phyloP scores from a whole-genome alignment of 805 yeast genomes.

The Yarrowia porcina region DNA sequence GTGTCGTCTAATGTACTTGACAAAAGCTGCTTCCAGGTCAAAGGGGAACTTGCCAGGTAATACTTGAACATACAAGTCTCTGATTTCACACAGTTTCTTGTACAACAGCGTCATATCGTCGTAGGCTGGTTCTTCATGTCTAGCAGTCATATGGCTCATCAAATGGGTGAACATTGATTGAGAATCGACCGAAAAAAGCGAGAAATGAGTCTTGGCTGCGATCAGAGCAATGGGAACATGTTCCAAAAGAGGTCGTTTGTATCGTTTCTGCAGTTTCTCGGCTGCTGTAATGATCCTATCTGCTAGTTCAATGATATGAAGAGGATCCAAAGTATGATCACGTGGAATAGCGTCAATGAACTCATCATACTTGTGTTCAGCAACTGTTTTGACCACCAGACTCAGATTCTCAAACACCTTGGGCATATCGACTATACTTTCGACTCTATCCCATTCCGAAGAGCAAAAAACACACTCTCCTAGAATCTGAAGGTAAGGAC shows the following conservation, averaged over 20 bases:
- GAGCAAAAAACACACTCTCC: conserved; percentile 52
- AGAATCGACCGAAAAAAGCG: conserved; percentile 38
- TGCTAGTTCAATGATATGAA: conserved; percentile 56
- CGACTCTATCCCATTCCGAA: conserved; percentile 25
- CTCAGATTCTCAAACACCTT: not conserved
- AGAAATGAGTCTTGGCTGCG: conserved; percentile 37
- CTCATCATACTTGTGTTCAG: conserved; percentile 46
- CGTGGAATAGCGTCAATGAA: conserved; percentile 55
- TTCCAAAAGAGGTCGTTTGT: conserved; percentile 60
- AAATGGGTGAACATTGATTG: conserved; percentile 38
- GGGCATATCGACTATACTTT: not conserved
- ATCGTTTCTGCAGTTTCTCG: conserved; percentile 54
- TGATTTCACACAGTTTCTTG: conserved; percentile 50
- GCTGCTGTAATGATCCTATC: conserved; percentile 52
- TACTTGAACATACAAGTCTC: conserved; percentile 49
- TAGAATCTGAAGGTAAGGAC: conserved; percentile 49
- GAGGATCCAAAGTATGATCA: conserved; percentile 50
- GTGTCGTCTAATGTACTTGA: conserved; percentile 44
- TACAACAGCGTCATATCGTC: conserved; percentile 60
- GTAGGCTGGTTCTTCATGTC: conserved; percentile 40
- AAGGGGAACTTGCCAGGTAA: conserved; percentile 47
- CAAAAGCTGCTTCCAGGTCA: conserved; percentile 56
- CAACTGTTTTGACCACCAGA: conserved; percentile 40
- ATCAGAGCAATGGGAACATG: conserved; percentile 48
- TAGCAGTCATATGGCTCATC: conserved; percentile 30